Base-by-base conservation (phyloP, 306 rosid genomes). In the Trifolium dubium region DNA sequence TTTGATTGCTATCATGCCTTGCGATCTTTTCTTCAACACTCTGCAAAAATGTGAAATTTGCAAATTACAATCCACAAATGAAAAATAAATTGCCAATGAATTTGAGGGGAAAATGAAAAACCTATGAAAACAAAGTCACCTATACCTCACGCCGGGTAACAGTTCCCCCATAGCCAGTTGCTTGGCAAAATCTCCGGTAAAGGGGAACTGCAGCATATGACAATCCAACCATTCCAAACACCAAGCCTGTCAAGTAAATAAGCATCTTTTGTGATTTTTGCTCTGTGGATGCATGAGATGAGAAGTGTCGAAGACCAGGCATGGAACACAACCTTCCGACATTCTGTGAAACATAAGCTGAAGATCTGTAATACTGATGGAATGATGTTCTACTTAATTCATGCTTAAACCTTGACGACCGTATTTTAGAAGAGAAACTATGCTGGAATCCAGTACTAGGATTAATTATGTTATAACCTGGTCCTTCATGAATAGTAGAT, bases 111-210 rank as follows among this genome's bases (percentile, higher is more conserved):
- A 73, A 59, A 43, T 4, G 28, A 72, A 70, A 79, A 29, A 41
- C 49, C 18, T 37, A 5, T 15, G 40, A 49, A 60, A 67, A 53
- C 35, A 67, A 46, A 75, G 15, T 6, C 29, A 81, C 29, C 44
- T 83, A 41, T 49, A 90, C 97, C 96, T 92, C 99, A 49, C 93
- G 92, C 41, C 95, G 90, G 76, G 85, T 93, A 74, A 90, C 76
- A 51, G 99, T 94, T 82, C 99, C 99, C 76, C 96, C 97, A 70
- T 94, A 92, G 55, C 97, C 96, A 34, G 99, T 92, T 77, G 89
- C 99, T 85, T 92, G 97, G 83, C 99, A 94, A 81, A 92, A 94
- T 73, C 93, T 94, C 78, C 92, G 81, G 72, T 94, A 94, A 12
- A 94, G 85, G 59, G 99, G 96, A 75, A 88, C 96, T 61, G 97